phyloP scores from a whole-genome alignment of 441 rosid genomes.

The Pelargonium fulgidum region DNA sequence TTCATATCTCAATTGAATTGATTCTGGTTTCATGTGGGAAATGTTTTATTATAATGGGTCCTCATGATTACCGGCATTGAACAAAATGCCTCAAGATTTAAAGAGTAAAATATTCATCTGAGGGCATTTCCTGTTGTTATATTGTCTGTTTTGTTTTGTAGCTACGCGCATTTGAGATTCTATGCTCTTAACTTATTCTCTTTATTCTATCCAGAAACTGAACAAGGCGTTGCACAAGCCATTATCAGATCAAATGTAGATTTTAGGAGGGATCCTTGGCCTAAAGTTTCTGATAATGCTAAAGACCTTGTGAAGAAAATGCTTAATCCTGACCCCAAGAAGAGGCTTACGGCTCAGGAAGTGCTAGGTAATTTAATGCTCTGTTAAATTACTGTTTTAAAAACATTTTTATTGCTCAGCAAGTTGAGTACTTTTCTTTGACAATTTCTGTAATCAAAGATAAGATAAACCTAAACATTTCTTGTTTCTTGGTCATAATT shows the following conservation, averaged over 20 bases:
- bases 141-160: neutral
- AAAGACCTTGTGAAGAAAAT: slow-evolving; percentile 64
- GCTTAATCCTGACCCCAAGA: slow-evolving; percentile 63
- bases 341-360: slow-evolving; percentile 64
- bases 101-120: no score
- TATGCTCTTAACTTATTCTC: neutral
- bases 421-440: neutral
- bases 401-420: slow-evolving; percentile 5
- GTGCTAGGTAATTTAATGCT: slow-evolving; percentile 45
- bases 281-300: slow-evolving; percentile 57
- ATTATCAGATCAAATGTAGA: slow-evolving; percentile 51
- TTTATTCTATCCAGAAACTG: slow-evolving; percentile 46
- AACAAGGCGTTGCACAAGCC: slow-evolving; percentile 75
- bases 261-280: slow-evolving; percentile 80
- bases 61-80: no score
- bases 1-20: slow-evolving; percentile 9
- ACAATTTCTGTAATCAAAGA: slow-evolving; percentile 13
- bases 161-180: neutral
- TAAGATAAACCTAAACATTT: neutral
- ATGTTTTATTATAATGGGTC: neutral
- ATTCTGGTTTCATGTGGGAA: neutral
- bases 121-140: neutral
- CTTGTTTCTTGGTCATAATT: slow-evolving; percentile 18
- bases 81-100: no score
- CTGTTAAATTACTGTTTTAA: slow-evolving; percentile 2